Base-by-base conservation (phyloP, 73 alveolate species). In the Tetrahymena malaccensis region DNA sequence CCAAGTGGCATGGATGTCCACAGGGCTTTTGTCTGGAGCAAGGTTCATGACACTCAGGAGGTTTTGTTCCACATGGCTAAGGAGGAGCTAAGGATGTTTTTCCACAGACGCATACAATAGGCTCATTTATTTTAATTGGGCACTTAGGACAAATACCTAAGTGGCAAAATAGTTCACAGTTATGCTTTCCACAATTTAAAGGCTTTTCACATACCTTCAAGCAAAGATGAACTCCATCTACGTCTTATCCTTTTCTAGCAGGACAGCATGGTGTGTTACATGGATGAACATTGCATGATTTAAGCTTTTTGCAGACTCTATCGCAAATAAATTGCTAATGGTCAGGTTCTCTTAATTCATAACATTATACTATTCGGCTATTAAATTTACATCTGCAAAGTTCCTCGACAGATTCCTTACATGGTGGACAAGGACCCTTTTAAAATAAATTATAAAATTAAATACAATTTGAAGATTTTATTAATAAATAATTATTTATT, bases 61-160 rank as follows among this genome's bases (percentile, higher is more conserved):
- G 96, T 56, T 94, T 96, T 21, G 98, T 96, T 16, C 99, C 99
- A 94, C 99, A 98, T 50, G 96, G 94, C 57, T 95, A 96, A 37
- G 99, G 99, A 9, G 99, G 99, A 35, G 97, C 98, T 43, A 96
- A 94, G 43, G 93, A 96, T 6, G 98, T 95, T 43, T 96, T 85
- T 21, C 99, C 99, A 96, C 99, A 98, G 7, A 99, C 98, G 94
- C 99, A 98, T 58, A 83, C 95, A 38, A 98, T 83, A 85, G 99
- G 99, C 94, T 98, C 97, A 93, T 96, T 98, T 43, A 98, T 98
- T 37, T 95, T 94, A 43, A 97, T 96, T 50, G 98, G 98, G 94
- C 99, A 99, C 17, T 99, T 99, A 94, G 98, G 93, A 96, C 99
- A 99, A 50, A 94, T 96, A 84, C 99, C 99, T 70, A 97, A 94